A percentile compares a stretch with the other conserved stretches of the same genome.
phyloP scores from a whole-genome alignment of 768 basidiomycete species.

The Hirschioporus abietinus region DNA sequence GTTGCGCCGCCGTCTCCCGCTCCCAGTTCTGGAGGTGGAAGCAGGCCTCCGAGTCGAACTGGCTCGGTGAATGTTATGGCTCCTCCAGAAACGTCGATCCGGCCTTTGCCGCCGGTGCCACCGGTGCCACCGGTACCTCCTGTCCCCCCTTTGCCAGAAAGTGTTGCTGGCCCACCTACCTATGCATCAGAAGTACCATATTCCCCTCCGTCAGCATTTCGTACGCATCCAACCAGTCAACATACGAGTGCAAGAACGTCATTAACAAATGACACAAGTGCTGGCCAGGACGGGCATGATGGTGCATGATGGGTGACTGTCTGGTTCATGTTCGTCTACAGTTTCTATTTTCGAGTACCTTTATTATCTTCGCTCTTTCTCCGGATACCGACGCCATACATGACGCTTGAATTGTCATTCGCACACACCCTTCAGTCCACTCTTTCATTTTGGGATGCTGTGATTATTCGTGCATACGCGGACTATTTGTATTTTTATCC shows the following conservation, averaged over 20 bases:
- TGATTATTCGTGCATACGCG: not conserved
- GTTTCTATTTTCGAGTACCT: not conserved
- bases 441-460: not conserved
- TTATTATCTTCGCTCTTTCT: not conserved
- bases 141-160: not conserved
- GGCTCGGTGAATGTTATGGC: no score
- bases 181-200: not conserved
- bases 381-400: not conserved
- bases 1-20: not conserved
- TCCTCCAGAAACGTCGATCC: not conserved
- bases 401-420: not conserved
- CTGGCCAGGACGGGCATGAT: no score
- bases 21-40: not conserved
- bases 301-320: no score
- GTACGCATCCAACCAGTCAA: no score
- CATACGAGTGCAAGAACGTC: no score
- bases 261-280: no score
- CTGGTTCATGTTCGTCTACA: no score
- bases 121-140: not conserved
- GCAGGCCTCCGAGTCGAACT: not conserved
- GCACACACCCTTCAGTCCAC: not conserved
- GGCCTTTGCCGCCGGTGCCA: not conserved
- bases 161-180: not conserved
- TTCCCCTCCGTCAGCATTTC: no score
- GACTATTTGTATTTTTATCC: slow-evolving; percentile 1